phyloP scores from a whole-genome alignment of 208 protist genomes.

The Acanthamoeba triangularis region DNA sequence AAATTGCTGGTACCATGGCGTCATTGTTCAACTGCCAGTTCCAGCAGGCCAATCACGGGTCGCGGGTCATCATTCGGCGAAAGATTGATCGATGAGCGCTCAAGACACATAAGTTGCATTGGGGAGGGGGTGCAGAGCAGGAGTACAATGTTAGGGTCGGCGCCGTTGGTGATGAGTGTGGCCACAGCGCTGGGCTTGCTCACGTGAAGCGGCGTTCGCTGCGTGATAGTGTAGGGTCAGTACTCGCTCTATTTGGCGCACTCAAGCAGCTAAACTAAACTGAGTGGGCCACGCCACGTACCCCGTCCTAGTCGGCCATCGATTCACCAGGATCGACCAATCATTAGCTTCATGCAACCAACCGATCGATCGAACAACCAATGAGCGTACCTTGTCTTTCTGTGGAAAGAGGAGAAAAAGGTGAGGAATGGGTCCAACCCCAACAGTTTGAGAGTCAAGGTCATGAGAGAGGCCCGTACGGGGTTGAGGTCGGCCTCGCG shows the following conservation, averaged over 20 bases:
- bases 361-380: background rate
- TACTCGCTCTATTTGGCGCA: no score
- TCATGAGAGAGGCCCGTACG: background rate
- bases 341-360: background rate
- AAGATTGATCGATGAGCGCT: background rate
- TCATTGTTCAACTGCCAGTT: background rate
- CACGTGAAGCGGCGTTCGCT: conserved; percentile 57
- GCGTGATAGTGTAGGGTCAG: background rate
- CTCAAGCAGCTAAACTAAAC: no score
- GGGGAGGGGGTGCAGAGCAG: background rate
- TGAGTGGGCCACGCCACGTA: background rate
- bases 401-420: background rate
- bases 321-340: no score
- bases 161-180: background rate
- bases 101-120: no score
- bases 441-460: background rate
- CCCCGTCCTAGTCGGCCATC: background rate
- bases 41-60: background rate
- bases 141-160: conserved; percentile 57
- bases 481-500: background rate
- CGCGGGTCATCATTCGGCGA: background rate
- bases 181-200: background rate
- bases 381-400: background rate
- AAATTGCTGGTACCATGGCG: background rate
- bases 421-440: background rate